phyloP scores from a whole-genome alignment of 345 rosid genomes.

The Camelina sativa region DNA sequence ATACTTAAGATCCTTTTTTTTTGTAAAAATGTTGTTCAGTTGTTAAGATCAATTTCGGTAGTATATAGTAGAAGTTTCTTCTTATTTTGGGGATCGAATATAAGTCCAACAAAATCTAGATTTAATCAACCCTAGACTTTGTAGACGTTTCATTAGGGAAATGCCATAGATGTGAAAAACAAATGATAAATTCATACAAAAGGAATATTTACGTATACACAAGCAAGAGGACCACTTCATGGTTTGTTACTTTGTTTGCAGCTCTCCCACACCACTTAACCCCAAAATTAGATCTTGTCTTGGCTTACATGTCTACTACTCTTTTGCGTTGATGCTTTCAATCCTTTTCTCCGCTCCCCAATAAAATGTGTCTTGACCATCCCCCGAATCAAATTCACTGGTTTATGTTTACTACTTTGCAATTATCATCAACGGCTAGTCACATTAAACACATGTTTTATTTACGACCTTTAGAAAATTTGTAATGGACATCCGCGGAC shows the following conservation, averaged over 20 bases:
- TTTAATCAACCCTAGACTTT: not conserved
- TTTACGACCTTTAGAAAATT: not conserved
- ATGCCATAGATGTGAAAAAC: not conserved
- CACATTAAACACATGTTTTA: not conserved
- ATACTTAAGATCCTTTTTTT: no score
- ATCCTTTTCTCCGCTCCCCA: not conserved
- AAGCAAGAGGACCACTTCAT: conserved; percentile 35
- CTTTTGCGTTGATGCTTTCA: conserved; percentile 32
- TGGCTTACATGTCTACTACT: conserved; percentile 38
- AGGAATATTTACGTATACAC: not conserved
- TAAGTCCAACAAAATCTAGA: not conserved
- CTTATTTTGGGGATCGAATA: not conserved
- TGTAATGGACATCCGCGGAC: no score
- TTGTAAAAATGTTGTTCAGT: not conserved
- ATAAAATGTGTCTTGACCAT: not conserved
- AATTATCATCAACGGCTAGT: not conserved
- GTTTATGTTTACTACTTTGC: not conserved
- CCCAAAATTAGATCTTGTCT: conserved; percentile 27
- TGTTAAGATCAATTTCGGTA: not conserved
- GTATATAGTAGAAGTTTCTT: not conserved
- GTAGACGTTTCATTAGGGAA: not conserved
- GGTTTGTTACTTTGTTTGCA: not conserved
- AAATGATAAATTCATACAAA: conserved; percentile 10
- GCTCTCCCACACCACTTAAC: conserved; percentile 1
- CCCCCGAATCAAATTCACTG: not conserved